A percentile compares a stretch with the other conserved stretches of the same genome.
Conservation (phyloP, 179 eudicot species). For the Gypsophila paniculata region DNA sequence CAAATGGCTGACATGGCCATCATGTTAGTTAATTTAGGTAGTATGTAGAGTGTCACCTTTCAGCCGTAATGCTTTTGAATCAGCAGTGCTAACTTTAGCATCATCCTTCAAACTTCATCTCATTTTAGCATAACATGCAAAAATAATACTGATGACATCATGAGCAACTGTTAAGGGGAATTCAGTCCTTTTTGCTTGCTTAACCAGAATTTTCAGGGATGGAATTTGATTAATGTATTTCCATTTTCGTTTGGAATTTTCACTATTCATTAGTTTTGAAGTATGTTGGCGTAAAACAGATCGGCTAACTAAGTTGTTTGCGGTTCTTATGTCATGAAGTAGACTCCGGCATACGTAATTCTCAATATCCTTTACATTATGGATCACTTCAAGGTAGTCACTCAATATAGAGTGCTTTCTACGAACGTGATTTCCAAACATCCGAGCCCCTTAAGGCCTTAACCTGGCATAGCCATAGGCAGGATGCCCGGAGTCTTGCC, state of each 20-base stretch:
- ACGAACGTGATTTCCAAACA: no score
- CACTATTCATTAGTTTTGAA: neutral
- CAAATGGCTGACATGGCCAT: neutral
- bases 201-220: neutral
- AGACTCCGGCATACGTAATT: neutral
- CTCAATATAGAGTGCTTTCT: no score
- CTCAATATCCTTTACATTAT: neutral
- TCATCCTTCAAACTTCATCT: neutral
- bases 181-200: neutral
- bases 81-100: conserved; percentile 10
- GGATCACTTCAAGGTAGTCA: no score
- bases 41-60: neutral
- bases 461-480: no score
- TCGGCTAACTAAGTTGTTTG: neutral
- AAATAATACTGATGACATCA: neutral
- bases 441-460: no score
- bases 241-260: neutral
- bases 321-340: neutral
- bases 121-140: neutral
- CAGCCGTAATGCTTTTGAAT: conserved; percentile 4
- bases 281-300: neutral
- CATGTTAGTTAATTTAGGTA: conserved; percentile 11
- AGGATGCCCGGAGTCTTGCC: no score
- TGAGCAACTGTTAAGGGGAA: neutral
- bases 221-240: neutral